Conservation (phyloP, 169 alveolate genomes). For the Eimeria acervulina region DNA sequence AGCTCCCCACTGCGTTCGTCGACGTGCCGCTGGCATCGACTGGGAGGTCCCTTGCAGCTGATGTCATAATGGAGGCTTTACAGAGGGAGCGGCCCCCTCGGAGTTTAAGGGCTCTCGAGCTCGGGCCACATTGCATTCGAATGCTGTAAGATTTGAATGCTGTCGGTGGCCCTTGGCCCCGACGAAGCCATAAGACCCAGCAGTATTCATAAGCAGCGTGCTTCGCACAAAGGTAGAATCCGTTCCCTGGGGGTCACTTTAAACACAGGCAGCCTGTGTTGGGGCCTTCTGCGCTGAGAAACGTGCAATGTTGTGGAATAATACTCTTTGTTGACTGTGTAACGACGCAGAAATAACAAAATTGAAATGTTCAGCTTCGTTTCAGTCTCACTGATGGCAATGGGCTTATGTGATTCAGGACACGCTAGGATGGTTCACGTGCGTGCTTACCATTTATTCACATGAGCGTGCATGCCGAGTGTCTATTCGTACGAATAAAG, state of each 20-base stretch:
- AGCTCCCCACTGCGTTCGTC: conserved; percentile 59
- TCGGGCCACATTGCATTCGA: background rate
- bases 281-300: background rate
- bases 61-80: conserved; percentile 23
- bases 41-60: conserved; percentile 67
- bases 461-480: background rate
- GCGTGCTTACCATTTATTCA: background rate
- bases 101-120: background rate
- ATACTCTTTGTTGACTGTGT: background rate
- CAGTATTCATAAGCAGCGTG: background rate
- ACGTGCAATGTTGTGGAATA: background rate
- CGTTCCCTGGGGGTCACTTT: background rate
- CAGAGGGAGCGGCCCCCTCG: conserved; percentile 25
- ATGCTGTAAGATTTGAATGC: background rate
- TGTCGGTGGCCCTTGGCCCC: background rate
- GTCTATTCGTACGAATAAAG: background rate
- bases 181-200: background rate
- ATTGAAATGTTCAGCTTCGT: background rate
- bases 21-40: conserved; percentile 62
- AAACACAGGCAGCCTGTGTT: background rate
- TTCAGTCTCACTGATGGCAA: background rate
- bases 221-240: background rate
- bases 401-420: background rate
- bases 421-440: background rate
- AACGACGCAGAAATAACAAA: background rate